Percentiles rank a stretch among this genome's conserved stretches.
Conservation (phyloP, 2,329 filamentous ascomycete genomes). For the Aspergillus neoniger region DNA sequence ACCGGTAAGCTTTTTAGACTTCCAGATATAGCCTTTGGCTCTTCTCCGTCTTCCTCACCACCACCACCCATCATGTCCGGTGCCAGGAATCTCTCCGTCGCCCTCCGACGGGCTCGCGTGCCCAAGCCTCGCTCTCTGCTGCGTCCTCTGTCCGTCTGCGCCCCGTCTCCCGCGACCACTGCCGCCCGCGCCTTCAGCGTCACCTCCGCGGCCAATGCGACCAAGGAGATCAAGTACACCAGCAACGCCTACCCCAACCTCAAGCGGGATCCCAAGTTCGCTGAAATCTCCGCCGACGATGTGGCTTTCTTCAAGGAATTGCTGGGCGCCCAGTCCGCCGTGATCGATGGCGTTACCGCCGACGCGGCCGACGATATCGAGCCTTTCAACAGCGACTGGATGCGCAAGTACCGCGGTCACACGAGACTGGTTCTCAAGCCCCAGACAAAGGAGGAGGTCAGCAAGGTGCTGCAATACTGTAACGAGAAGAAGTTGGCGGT, state of each 20-base stretch:
- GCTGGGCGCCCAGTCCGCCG: slow-evolving; percentile 75
- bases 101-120: slow-evolving; percentile 36
- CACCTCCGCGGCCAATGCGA: slow-evolving; percentile 29
- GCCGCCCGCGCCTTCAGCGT: slow-evolving; percentile 34
- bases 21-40: background rate
- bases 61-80: slow-evolving; percentile 31
- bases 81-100: slow-evolving; percentile 32
- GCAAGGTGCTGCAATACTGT: slow-evolving; percentile 89
- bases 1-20: slow-evolving; percentile 17
- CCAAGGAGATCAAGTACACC: slow-evolving; percentile 67
- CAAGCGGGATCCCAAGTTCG: slow-evolving; percentile 75
- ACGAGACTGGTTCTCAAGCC: slow-evolving; percentile 85
- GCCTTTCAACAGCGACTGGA: slow-evolving; percentile 96
- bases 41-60: background rate
- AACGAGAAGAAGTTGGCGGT: slow-evolving; percentile 90
- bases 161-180: slow-evolving; percentile 18
- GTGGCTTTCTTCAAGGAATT: slow-evolving; percentile 78
- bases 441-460: slow-evolving; percentile 80
- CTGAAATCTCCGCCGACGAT: slow-evolving; percentile 70
- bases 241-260: slow-evolving; percentile 78
- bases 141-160: slow-evolving; percentile 24
- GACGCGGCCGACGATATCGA: slow-evolving; percentile 79
- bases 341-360: slow-evolving; percentile 79
- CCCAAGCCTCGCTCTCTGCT: slow-evolving; percentile 30
- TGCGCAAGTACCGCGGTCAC: slow-evolving; percentile 96